Evolutionary conservation across 1,139 yeast genomes (phyloP).

Genomic region (Zhuliangozyma parablackwelliae): DNA sequence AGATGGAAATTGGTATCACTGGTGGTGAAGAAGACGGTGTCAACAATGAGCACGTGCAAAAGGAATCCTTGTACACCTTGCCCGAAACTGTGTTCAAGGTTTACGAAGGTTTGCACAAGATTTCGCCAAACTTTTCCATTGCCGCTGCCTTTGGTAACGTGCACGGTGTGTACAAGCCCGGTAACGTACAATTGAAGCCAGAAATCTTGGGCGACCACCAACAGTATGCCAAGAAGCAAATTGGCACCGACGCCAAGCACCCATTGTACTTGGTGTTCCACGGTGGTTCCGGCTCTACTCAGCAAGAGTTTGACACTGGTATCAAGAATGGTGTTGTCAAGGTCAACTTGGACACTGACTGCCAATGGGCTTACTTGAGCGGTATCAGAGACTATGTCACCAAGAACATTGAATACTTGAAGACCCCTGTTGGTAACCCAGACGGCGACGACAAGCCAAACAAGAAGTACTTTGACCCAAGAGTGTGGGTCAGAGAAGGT

Average conservation of each 20-base stretch:
- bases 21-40: constrained; percentile 99
- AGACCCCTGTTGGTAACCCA: constrained; percentile 95
- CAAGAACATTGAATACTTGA: constrained; percentile 90
- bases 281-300: constrained; percentile 99
- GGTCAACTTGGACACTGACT: constrained; percentile 98
- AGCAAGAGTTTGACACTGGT: constrained; percentile 86
- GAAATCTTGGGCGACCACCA: constrained; percentile 95
- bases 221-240: constrained; percentile 67
- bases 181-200: constrained; percentile 93
- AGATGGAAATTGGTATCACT: constrained; percentile 99
- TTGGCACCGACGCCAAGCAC: constrained; percentile 50
- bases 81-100: constrained; percentile 95
- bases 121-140: constrained; percentile 96
- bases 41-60: constrained; percentile 90
- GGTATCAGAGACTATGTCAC: constrained; percentile 98
- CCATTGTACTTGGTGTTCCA: constrained; percentile 99
- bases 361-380: constrained; percentile 93
- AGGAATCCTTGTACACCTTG: constrained; percentile 85
- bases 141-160: constrained; percentile 99
- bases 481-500: constrained; percentile 99
- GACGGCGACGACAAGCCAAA: constrained; percentile 98
- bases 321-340: constrained; percentile 93
- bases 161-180: constrained; percentile 99
- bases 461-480: constrained; percentile 99
- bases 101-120: constrained; percentile 82